Evolutionary conservation across 352 stramenopile species (phyloP).

Genomic region (Pythium volutum): DNA sequence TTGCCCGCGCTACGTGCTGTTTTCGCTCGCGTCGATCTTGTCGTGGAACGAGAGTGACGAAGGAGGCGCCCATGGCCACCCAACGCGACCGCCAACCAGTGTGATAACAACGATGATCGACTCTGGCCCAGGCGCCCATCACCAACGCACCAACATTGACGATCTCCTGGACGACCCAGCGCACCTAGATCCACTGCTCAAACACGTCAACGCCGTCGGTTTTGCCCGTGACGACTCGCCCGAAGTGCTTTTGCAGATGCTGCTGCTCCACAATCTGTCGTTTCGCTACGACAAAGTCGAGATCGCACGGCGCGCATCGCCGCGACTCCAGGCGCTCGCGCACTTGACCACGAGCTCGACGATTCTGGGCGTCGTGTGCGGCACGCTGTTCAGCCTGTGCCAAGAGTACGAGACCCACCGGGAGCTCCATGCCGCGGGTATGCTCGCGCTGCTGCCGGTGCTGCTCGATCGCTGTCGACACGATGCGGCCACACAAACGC

Average conservation of each 20-base stretch:
- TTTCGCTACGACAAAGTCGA: slow-evolving; percentile 62
- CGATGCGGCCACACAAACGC: slow-evolving; percentile 32
- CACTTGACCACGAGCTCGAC: slow-evolving; percentile 2
- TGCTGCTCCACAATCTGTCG: slow-evolving; percentile 75
- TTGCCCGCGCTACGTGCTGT: slow-evolving; percentile 59
- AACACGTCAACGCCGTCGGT: slow-evolving; percentile 40
- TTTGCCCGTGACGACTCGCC: slow-evolving; percentile 29
- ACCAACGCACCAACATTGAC: slow-evolving; percentile 22
- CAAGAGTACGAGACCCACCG: slow-evolving; percentile 58
- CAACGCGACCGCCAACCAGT: neutral
- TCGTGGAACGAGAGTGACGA: slow-evolving; percentile 48
- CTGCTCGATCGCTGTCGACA: slow-evolving; percentile 37
- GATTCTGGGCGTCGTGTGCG: slow-evolving; percentile 41
- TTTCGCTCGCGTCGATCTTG: slow-evolving; percentile 55
- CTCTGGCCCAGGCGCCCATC: neutral
- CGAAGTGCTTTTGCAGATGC: slow-evolving; percentile 58
- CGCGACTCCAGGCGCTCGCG: slow-evolving; percentile 37
- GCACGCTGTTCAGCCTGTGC: slow-evolving; percentile 63
- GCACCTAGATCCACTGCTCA: slow-evolving; percentile 43
- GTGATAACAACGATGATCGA: neutral
- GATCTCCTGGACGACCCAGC: slow-evolving; percentile 47
- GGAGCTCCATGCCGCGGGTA: slow-evolving; percentile 32
- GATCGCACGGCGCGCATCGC: slow-evolving; percentile 34
- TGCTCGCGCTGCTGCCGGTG: slow-evolving; percentile 34
- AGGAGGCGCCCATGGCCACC: neutral